Percentiles rank a stretch among this genome's conserved stretches.
phyloP scores from a whole-genome alignment of 257 asterid genomes.

The Solanum megistacrolobum region DNA sequence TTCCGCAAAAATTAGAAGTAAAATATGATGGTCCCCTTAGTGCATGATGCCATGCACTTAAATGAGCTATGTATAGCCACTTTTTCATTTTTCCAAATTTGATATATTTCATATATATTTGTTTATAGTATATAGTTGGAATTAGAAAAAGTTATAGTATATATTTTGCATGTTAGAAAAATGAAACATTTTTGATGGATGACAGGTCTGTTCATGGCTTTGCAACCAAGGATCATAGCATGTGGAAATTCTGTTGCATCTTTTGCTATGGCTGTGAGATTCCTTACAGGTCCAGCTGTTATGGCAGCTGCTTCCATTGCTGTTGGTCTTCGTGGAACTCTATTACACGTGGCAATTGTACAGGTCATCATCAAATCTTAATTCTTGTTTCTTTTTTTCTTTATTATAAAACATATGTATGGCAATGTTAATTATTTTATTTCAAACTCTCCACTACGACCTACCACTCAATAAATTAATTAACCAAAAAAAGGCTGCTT shows the following conservation, averaged over 20 bases:
- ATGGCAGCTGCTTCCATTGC: constrained; percentile 98
- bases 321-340: constrained; percentile 93
- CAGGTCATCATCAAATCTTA: constrained; percentile 40
- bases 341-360: constrained; percentile 82
- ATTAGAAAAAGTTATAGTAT: neutral
- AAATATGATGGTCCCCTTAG: neutral
- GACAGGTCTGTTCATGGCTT: constrained; percentile 95
- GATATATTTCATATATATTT: neutral
- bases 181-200: neutral
- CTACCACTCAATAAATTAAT: neutral
- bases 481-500: neutral
- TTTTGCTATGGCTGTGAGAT: constrained; percentile 94
- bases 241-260: constrained; percentile 89
- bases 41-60: neutral
- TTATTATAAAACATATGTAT: neutral
- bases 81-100: neutral
- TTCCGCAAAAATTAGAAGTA: neutral
- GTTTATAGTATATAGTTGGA: neutral
- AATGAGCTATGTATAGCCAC: neutral
- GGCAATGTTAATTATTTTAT: neutral
- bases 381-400: neutral
- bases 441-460: neutral
- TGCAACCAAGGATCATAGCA: constrained; percentile 96
- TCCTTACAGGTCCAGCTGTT: constrained; percentile 98
- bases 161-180: neutral